These are phyloP conservation scores for Cercospora canescens DNA, from an alignment of 2,329 filamentous ascomycete species.

Conservation along the genomic window DNA sequence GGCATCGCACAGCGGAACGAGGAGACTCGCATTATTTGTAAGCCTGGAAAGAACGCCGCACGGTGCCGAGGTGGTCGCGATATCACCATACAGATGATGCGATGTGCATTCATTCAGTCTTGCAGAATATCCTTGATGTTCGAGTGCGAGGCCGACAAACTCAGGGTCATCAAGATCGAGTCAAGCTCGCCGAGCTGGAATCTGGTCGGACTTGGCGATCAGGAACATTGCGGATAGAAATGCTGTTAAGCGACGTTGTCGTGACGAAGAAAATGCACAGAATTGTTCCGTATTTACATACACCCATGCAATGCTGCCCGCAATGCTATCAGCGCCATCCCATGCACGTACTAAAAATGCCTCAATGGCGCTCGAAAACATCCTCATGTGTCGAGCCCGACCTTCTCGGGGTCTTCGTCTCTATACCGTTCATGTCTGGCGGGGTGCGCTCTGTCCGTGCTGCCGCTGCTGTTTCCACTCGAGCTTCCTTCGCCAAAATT, in stretches of 20 bases:
- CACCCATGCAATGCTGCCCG: not conserved
- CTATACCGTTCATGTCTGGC: slow-evolving; percentile 23
- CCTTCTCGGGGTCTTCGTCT: slow-evolving; percentile 20
- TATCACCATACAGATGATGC: not conserved
- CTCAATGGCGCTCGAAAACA: not conserved
- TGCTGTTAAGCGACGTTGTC: not conserved
- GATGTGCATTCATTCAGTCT: not conserved
- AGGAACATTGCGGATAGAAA: too few relatives aligned
- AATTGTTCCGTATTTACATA: not conserved
- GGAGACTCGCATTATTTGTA: not conserved
- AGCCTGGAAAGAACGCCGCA: not conserved
- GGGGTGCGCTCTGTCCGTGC: slow-evolving; percentile 3
- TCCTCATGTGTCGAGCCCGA: slow-evolving; percentile 8
- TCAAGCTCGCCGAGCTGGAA: slow-evolving; percentile 2
- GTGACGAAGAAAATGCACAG: not conserved
- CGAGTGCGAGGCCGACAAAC: not conserved
- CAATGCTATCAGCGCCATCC: not conserved
- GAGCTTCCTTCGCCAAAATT: slow-evolving; percentile 18
- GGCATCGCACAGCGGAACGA: not conserved
- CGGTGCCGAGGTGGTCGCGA: not conserved
- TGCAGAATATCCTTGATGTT: not conserved
- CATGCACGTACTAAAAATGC: not conserved
- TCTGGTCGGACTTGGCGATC: not conserved
- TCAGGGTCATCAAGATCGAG: not conserved
- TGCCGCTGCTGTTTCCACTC: slow-evolving; percentile 11